Base-by-base conservation (phyloP, 768 basidiomycete species). In the Boletellus emodensis region DNA sequence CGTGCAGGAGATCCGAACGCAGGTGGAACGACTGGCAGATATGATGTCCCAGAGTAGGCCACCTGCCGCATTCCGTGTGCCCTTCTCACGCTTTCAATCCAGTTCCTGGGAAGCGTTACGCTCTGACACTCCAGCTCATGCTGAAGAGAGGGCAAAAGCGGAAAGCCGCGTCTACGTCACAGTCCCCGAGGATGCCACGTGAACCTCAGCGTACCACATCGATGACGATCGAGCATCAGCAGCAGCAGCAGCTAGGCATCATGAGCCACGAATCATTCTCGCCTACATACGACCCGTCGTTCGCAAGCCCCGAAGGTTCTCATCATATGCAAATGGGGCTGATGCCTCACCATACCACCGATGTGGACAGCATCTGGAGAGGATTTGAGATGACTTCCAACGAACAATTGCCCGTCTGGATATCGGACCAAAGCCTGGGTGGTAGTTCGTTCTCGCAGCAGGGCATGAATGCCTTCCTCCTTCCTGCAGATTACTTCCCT, bases 51-150 rank as follows among this genome's bases (percentile, higher is more conserved):
- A 85, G 66, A 86, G 93, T 94, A 64, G 61, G 83, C 67, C 26
- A 20, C 45, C 35, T 43, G 39, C 40, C 47, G 37, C 18, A 7
- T 38, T 17, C 18, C 2, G 44, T 37, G 40, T 33, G 30, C 38
- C 40, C 40, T 46, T 46, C 55, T 55, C 48, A 55, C 47, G 40
- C 33, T n/a, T n/a, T 50, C 18, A 9, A 40, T 35, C 4, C 61
- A 94, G 93, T 94, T 52, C 93, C 94, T 20, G 94, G 92, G 12
- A 91, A 91, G 61, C 84, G 94, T 47, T 97, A 96, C 59, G 94
- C 94, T 9, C 69, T 92, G 34, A 94, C 92, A 5, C 74, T 97
- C 17, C 88, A 91, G 56, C 72, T 94, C 37, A 95, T 95, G 86
- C 67, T 96, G 46, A 91, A 91, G 69, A 76, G 85, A 50, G 80